Evolutionary conservation across 148 eudicot species (phyloP).

Genomic region (Drosera capensis): DNA sequence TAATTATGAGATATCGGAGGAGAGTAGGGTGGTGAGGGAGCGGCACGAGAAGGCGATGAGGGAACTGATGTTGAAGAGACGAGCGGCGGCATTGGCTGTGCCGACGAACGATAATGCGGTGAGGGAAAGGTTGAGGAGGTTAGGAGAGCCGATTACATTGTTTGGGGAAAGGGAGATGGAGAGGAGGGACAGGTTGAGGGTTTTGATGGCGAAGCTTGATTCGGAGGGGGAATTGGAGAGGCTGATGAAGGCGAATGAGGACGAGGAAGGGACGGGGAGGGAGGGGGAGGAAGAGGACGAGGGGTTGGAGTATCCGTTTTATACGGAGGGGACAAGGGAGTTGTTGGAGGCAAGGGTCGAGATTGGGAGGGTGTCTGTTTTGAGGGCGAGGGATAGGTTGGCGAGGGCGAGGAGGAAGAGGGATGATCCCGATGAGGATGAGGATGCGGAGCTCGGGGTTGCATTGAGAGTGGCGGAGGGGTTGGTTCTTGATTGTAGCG

Average conservation of each 20-base stretch:
- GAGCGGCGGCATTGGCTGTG: conserved; percentile 84
- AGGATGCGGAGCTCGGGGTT: conserved; percentile 75
- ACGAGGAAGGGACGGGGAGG: conserved; percentile 50
- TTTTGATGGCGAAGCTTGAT: conserved; percentile 86
- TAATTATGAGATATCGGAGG: conserved; percentile 84
- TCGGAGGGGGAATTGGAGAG: conserved; percentile 80
- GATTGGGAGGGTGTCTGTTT: conserved; percentile 56
- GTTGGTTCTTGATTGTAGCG: conserved; percentile 62
- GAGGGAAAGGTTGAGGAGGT: conserved; percentile 55
- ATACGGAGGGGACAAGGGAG: conserved; percentile 59
- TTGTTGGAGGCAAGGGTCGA: conserved; percentile 48
- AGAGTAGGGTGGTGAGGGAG: conserved; percentile 54
- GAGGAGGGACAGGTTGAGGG: conserved; percentile 74
- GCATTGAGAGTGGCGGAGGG: conserved; percentile 59
- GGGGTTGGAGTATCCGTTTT: conserved; percentile 65
- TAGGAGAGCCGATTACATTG: conserved; percentile 82
- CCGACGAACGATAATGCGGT: conserved; percentile 90
- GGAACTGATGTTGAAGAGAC: conserved; percentile 72
- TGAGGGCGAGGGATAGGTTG: conserved; percentile 48
- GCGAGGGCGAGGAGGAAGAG: conserved; percentile 66
- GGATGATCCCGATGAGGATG: conserved; percentile 91
- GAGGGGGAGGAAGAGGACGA: conserved; percentile 49
- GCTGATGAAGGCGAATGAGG: conserved; percentile 85
- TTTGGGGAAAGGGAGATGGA: conserved; percentile 98
- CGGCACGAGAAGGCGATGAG: conserved; percentile 68